These are phyloP conservation scores for Trypanosoma avium DNA, from an alignment of 208 protist species.

Conservation along the genomic window DNA sequence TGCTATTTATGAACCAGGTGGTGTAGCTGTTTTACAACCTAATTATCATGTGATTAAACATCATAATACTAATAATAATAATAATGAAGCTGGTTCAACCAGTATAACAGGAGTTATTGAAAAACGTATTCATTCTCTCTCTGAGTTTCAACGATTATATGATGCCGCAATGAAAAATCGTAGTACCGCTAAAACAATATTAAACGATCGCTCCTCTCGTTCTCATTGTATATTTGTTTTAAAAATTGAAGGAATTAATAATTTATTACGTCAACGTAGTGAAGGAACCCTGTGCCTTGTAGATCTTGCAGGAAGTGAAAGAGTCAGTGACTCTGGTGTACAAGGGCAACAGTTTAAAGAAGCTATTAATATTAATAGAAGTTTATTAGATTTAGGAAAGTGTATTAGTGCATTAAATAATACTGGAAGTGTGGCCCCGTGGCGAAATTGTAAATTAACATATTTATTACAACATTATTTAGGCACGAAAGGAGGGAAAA, in stretches of 20 bases:
- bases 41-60: slow-evolving; percentile 78
- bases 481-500: slow-evolving; percentile 85
- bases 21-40: slow-evolving; percentile 22
- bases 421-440: slow-evolving; percentile 74
- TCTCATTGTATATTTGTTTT: slow-evolving; percentile 92
- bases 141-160: slow-evolving; percentile 72
- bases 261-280: slow-evolving; percentile 66
- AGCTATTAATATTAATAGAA: slow-evolving; percentile 92
- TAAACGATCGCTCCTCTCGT: slow-evolving; percentile 90
- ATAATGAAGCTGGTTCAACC: slow-evolving; percentile 46
- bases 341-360: slow-evolving; percentile 89
- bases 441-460: slow-evolving; percentile 92
- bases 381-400: slow-evolving; percentile 89
- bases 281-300: slow-evolving; percentile 85
- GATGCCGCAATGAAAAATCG: slow-evolving; percentile 60
- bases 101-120: slow-evolving; percentile 66
- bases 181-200: slow-evolving; percentile 71
- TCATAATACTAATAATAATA: too few relatives aligned
- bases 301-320: slow-evolving; percentile 94
- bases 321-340: slow-evolving; percentile 87
- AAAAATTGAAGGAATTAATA: slow-evolving; percentile 67
- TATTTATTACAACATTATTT: slow-evolving; percentile 91
- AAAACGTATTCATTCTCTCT: slow-evolving; percentile 38
- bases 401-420: slow-evolving; percentile 88
- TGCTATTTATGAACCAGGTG: slow-evolving; percentile 58